Conservation (phyloP, 202 grass and related monocot species). For the Dendrocalamus latiflorus region DNA sequence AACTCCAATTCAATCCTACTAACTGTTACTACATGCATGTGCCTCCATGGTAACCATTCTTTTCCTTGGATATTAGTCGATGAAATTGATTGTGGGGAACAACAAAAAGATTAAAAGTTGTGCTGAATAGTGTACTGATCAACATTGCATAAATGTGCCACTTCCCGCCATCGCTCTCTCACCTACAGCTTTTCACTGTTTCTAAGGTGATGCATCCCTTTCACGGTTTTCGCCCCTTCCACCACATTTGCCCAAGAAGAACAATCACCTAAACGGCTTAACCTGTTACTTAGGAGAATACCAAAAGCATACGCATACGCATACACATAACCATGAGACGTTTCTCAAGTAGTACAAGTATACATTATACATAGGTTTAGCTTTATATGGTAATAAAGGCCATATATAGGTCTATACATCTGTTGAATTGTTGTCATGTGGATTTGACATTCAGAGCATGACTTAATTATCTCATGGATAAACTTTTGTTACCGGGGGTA, state of each 20-base stretch:
- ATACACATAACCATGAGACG: too few species aligned
- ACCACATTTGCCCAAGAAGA: background rate
- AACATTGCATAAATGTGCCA: constrained; percentile 14
- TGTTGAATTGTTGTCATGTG: too few species aligned
- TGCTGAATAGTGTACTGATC: background rate
- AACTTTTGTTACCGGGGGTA: background rate
- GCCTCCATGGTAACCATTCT: background rate
- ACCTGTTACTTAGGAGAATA: background rate
- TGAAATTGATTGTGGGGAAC: background rate
- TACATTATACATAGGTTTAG: too few species aligned
- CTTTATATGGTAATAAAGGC: too few species aligned
- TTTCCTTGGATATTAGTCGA: constrained; percentile 9
- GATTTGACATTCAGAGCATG: too few species aligned
- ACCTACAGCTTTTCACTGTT: constrained; percentile 12
- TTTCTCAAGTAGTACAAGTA: too few species aligned
- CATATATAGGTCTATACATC: too few species aligned
- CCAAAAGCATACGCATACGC: too few species aligned
- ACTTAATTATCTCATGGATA: too few species aligned
- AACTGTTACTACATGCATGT: background rate
- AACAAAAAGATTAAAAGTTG: constrained; percentile 14
- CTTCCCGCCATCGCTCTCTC: constrained; percentile 14
- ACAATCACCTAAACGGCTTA: background rate
- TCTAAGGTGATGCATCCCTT: constrained; percentile 7
- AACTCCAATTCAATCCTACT: background rate
- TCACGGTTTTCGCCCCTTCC: background rate